Evolutionary conservation across 2,329 filamentous ascomycete species (phyloP).

Genomic region (Aureobasidium pullulans): DNA sequence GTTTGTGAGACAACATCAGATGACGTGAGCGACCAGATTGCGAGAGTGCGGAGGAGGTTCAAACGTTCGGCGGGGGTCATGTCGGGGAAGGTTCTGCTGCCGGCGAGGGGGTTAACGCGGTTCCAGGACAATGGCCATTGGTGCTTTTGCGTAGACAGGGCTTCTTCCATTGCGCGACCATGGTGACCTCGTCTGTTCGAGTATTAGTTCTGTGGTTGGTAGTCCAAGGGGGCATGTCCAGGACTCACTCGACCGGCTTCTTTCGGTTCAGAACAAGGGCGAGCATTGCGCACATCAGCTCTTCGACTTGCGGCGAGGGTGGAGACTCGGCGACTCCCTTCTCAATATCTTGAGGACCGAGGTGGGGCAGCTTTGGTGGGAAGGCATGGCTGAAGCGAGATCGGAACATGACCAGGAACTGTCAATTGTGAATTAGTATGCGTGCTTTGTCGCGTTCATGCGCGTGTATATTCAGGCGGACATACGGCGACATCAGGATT

Average conservation of each 20-base stretch:
- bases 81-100: slow-evolving; percentile 69
- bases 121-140: slow-evolving; percentile 88
- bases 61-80: slow-evolving; percentile 78
- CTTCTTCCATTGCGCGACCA: slow-evolving; percentile 86
- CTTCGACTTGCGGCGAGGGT: slow-evolving; percentile 79
- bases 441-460: slow-evolving; percentile 23
- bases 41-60: slow-evolving; percentile 70
- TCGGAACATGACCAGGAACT: slow-evolving; percentile 99
- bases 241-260: slow-evolving; percentile 86
- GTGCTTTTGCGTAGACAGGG: slow-evolving; percentile 70
- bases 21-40: slow-evolving; percentile 82
- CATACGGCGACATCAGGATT: slow-evolving; percentile 88
- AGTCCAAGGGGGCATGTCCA: neutral
- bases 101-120: slow-evolving; percentile 72
- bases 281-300: slow-evolving; percentile 81
- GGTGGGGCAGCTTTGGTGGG: slow-evolving; percentile 76
- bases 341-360: slow-evolving; percentile 93
- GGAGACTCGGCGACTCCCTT: slow-evolving; percentile 68
- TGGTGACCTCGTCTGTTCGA: slow-evolving; percentile 75
- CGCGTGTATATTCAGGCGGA: slow-evolving; percentile 28
- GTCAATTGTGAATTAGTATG: slow-evolving; percentile 36
- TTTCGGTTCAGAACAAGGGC: slow-evolving; percentile 90
- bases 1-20: slow-evolving; percentile 75
- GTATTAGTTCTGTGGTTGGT: neutral
- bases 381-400: slow-evolving; percentile 87